Evolutionary conservation across 1,284 basidiomycete genomes (phyloP), one percentile per base, ranked within the genome.

Genomic region (Ceratobasidium sp.): DNA sequence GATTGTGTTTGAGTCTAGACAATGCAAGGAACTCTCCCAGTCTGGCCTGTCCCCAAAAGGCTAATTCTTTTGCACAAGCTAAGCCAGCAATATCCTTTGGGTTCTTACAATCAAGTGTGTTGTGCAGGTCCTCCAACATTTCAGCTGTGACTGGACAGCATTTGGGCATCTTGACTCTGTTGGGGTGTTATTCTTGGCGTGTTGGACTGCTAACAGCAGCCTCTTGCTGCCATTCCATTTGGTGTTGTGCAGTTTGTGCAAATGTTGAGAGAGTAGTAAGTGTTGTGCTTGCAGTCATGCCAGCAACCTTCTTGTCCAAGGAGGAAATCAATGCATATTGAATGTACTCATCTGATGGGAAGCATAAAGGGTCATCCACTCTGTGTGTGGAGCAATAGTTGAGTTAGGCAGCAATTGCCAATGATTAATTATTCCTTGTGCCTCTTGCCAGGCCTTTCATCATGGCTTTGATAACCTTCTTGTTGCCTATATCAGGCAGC

Each of bases 171-270:
- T 64, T 67, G 5, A 73, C 73, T 3, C 68, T 57, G 0, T 27
- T 1, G 78, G 78, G 1, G 76, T 65, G 1, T 76, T 68, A 25
- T 74, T 74, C 10, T 73, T 54, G 10, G 74, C 74, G 8, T 76
- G 77, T 12, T 71, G 64, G 0, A 79, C 40, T 0, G 77, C 65
- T 10, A 75, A 70, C 0, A 64, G 64, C 0, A 79, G 73, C 0
- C 69, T 69, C 0, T 55, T 7, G 3, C 72, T 64, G 2, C 76
- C 76, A 1, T 73, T 34, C 76, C 76, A 80, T 0, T 57, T 15
- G 3, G 50, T 62, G 20, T 71, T 68, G n/a, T 0, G 58, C 27
- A 15, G 71, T 52, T 55, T 80, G 79, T 76, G n/a, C n/a, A n/a
- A n/a, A n/a, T n/a, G n/a, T n/a, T n/a, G n/a, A n/a, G n/a, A n/a